phyloP scores from a whole-genome alignment of 2,329 filamentous ascomycete species.

The Rachicladosporium sp. region DNA sequence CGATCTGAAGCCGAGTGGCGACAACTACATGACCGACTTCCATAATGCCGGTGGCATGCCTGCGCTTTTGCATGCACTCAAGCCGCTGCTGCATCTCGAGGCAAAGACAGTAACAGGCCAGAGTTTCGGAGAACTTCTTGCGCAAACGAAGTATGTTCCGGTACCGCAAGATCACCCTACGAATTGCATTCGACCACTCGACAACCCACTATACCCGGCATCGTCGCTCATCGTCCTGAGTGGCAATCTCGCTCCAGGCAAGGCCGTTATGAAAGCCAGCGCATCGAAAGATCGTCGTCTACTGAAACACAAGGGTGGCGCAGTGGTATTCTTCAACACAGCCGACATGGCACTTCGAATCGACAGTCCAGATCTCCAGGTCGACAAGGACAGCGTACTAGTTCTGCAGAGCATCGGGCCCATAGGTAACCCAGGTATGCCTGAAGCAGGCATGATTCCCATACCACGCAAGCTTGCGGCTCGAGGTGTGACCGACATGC shows the following conservation, averaged over 20 bases:
- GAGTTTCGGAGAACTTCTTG: constrained; percentile 35
- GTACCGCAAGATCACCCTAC: constrained; percentile 27
- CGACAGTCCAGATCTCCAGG: constrained; percentile 32
- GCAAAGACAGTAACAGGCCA: constrained; percentile 36
- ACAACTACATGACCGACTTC: constrained; percentile 45
- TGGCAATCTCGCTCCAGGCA: constrained; percentile 38
- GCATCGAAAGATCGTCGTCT: constrained; percentile 37
- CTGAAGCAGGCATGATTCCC: constrained; percentile 40
- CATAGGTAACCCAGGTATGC: constrained; percentile 41
- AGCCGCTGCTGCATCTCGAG: constrained; percentile 34
- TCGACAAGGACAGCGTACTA: constrained; percentile 34
- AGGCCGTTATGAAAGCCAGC: constrained; percentile 39
- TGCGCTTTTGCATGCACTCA: constrained; percentile 34
- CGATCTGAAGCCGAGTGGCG: constrained; percentile 42
- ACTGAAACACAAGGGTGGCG: constrained; percentile 32
- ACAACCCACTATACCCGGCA: constrained; percentile 32
- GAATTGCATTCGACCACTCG: constrained; percentile 33
- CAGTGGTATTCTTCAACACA: constrained; percentile 38
- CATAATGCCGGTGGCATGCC: constrained; percentile 42
- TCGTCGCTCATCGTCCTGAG: constrained; percentile 35
- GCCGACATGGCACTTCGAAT: constrained; percentile 35
- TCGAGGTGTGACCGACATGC: constrained; percentile 40
- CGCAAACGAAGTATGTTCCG: constrained; percentile 26
- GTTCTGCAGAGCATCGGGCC: constrained; percentile 39
- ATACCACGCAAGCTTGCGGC: constrained; percentile 35